Conservation (phyloP, 768 basidiomycete genomes). For the Mycena crocata region DNA sequence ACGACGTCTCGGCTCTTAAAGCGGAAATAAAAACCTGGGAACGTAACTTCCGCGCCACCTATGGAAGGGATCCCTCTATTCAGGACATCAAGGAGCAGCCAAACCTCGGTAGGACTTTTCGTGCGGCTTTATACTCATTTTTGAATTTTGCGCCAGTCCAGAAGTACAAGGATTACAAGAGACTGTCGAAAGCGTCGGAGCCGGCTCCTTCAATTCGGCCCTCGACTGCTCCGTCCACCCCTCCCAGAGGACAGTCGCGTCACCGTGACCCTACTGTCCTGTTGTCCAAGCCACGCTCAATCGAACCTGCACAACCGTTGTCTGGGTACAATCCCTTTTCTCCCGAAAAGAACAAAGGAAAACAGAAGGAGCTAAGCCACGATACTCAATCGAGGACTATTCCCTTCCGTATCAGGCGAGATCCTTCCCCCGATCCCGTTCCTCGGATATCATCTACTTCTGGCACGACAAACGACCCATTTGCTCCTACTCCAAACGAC, state of each 20-base stretch:
- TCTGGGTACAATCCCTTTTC: slow-evolving; percentile 83
- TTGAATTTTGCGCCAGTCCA: slow-evolving; percentile 59
- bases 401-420: slow-evolving; percentile 50
- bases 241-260: slow-evolving; percentile 45
- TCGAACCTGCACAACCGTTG: slow-evolving; percentile 64
- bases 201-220: slow-evolving; percentile 29
- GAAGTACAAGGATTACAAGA: slow-evolving; percentile 88
- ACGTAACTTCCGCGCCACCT: slow-evolving; percentile 65
- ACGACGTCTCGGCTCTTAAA: slow-evolving; percentile 60
- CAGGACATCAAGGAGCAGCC: slow-evolving; percentile 77
- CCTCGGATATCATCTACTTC: slow-evolving; percentile 45
- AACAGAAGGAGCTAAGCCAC: slow-evolving; percentile 45
- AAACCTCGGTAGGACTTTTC: slow-evolving; percentile 65
- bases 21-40: slow-evolving; percentile 86
- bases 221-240: slow-evolving; percentile 49
- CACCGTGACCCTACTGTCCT: slow-evolving; percentile 51
- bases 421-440: slow-evolving; percentile 54
- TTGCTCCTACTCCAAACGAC: slow-evolving; percentile 47
- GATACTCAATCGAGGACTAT: slow-evolving; percentile 46
- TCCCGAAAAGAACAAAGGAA: slow-evolving; percentile 74
- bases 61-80: slow-evolving; percentile 71
- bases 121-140: slow-evolving; percentile 26
- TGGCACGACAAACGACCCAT: slow-evolving; percentile 36
- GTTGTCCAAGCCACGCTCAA: slow-evolving; percentile 61
- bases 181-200: slow-evolving; percentile 63